Conservation (phyloP, 1,284 basidiomycete genomes). For the Ustilago curta region DNA sequence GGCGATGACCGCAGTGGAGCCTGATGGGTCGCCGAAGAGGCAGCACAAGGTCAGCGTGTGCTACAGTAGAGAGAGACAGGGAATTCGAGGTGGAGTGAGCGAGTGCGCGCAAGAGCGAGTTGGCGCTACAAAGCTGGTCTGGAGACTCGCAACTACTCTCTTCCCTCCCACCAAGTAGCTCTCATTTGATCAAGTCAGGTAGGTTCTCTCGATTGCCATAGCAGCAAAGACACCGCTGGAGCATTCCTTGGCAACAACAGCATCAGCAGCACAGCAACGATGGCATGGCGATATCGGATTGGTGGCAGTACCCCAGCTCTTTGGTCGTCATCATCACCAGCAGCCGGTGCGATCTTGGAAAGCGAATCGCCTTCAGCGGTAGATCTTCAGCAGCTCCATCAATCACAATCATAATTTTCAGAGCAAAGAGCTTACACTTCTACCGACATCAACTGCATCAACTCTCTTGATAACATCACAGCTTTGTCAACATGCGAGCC, state of each 20-base stretch:
- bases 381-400: not conserved
- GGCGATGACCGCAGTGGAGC: slow-evolving; percentile 39
- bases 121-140: slow-evolving; percentile 43
- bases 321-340: slow-evolving; percentile 21
- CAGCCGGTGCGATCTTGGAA: not conserved
- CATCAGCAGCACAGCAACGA: slow-evolving; percentile 15
- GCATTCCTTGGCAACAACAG: slow-evolving; percentile 2
- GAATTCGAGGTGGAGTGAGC: slow-evolving; percentile 29
- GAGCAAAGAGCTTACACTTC: slow-evolving; percentile 29
- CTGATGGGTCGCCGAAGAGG: not conserved
- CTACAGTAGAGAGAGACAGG: not conserved
- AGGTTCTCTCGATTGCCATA: slow-evolving; percentile 20
- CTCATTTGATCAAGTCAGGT: slow-evolving; percentile 56
- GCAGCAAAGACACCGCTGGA: slow-evolving; percentile 18
- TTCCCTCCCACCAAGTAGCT: slow-evolving; percentile 54
- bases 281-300: slow-evolving; percentile 7
- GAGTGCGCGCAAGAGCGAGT: not conserved
- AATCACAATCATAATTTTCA: not conserved
- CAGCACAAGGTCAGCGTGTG: not conserved
- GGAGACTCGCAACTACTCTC: slow-evolving; percentile 15
- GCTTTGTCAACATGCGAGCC: slow-evolving; percentile 63
- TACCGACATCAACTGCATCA: not conserved
- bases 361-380: slow-evolving; percentile 14
- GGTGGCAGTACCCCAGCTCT: not conserved
- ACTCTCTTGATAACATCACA: slow-evolving; percentile 8